These are phyloP conservation scores for Calonectria crousiana DNA, from an alignment of 2,329 filamentous ascomycete genomes.

Conservation along the genomic window DNA sequence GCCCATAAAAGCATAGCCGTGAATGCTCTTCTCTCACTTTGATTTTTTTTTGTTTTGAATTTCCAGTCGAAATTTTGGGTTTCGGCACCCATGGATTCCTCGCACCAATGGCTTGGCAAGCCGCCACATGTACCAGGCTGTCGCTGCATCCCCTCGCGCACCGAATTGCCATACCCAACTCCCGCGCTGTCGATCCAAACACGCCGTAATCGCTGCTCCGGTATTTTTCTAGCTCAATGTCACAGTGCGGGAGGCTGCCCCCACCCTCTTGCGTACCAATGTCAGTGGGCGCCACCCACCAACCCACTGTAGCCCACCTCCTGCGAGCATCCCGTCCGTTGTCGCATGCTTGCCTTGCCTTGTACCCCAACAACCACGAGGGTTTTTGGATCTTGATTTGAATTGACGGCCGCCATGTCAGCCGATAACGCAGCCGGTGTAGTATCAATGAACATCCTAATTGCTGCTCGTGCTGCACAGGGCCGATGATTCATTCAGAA, in stretches of 20 bases:
- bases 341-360: neutral
- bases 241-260: slow-evolving; percentile 20
- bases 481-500: slow-evolving; percentile 10
- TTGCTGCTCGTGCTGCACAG: slow-evolving; percentile 1
- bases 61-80: neutral
- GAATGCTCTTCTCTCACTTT: neutral
- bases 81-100: neutral
- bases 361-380: slow-evolving; percentile 21
- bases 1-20: neutral
- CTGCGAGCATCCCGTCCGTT: slow-evolving; percentile 15
- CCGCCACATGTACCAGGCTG: neutral
- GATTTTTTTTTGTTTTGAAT: neutral
- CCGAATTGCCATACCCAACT: slow-evolving; percentile 10
- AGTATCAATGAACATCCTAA: slow-evolving; percentile 10
- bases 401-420: slow-evolving; percentile 20
- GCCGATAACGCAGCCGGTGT: slow-evolving; percentile 11
- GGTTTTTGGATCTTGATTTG: slow-evolving; percentile 24
- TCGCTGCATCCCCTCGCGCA: slow-evolving; percentile 15
- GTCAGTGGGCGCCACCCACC: slow-evolving; percentile 9
- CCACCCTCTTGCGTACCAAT: slow-evolving; percentile 11
- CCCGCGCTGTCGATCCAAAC: slow-evolving; percentile 2
- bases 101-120: neutral
- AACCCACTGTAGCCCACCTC: slow-evolving; percentile 13
- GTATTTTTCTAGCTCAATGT: slow-evolving; percentile 5
- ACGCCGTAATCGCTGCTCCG: slow-evolving; percentile 26